These are phyloP conservation scores for Gilbertella persicaria DNA, from an alignment of 371 early-diverging fungal species.

Conservation along the genomic window DNA sequence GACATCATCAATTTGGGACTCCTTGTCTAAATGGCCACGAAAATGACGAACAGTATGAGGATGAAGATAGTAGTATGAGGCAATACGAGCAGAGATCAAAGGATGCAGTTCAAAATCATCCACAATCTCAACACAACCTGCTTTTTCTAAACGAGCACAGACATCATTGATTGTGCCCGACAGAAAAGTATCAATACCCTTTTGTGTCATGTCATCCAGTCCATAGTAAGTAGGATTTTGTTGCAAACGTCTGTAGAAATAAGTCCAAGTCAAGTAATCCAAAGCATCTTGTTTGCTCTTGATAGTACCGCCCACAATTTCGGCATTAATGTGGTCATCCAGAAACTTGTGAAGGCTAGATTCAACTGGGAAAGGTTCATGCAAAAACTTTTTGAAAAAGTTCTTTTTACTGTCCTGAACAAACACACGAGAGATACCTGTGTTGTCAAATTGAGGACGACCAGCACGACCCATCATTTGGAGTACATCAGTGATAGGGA, in stretches of 20 bases:
- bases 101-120: constrained; percentile 66
- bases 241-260: constrained; percentile 85
- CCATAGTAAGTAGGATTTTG: constrained; percentile 97
- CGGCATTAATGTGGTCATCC: constrained; percentile 92
- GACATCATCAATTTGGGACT: constrained; percentile 59
- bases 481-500: constrained; percentile 93
- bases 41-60: constrained; percentile 80
- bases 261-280: constrained; percentile 95
- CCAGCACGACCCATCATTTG: constrained; percentile 99
- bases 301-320: constrained; percentile 86
- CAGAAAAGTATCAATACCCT: constrained; percentile 71
- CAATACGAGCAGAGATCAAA: constrained; percentile 78
- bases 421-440: constrained; percentile 85
- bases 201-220: constrained; percentile 70
- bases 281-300: constrained; percentile 88
- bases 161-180: constrained; percentile 76
- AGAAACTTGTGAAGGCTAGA: constrained; percentile 76
- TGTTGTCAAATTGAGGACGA: constrained; percentile 96
- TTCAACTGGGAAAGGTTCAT: constrained; percentile 91
- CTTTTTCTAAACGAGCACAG: constrained; percentile 61
- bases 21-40: constrained; percentile 45
- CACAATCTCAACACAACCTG: constrained; percentile 74
- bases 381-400: constrained; percentile 96
- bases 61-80: constrained; percentile 87
- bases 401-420: constrained; percentile 92